Evolutionary conservation across 1,284 basidiomycete genomes (phyloP).

Genomic region (Apiotrichum brassicae): DNA sequence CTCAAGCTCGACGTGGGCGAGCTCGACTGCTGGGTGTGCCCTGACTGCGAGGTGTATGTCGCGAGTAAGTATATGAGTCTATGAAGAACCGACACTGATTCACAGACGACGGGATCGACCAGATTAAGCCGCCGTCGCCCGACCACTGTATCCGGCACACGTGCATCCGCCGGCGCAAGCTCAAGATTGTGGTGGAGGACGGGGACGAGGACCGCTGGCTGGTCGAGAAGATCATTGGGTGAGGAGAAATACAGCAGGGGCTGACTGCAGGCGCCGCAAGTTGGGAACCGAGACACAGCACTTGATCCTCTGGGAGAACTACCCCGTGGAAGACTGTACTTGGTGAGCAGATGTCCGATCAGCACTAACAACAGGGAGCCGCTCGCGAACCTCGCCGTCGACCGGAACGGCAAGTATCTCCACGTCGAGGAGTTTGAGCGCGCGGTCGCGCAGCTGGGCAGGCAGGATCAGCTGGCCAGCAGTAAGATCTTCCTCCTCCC

Average conservation of each 20-base stretch:
- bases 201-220: slow-evolving; percentile 7
- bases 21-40: too few species aligned
- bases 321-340: slow-evolving; percentile 12
- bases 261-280: too few species aligned
- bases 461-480: too few species aligned
- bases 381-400: background rate
- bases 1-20: background rate
- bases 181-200: slow-evolving; percentile 7
- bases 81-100: background rate
- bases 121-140: slow-evolving; percentile 9
- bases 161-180: slow-evolving; percentile 16
- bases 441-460: too few species aligned
- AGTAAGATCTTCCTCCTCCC: too few species aligned
- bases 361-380: slow-evolving; percentile 12
- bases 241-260: too few species aligned
- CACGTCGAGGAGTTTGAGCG: too few species aligned
- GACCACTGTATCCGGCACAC: slow-evolving; percentile 17
- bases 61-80: too few species aligned
- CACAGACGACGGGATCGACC: slow-evolving; percentile 3
- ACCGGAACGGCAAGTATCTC: background rate
- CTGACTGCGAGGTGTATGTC: slow-evolving; percentile 2
- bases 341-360: background rate
- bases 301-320: slow-evolving; percentile 21
- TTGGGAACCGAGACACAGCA: slow-evolving; percentile 1
- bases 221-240: slow-evolving; percentile 12